Base-by-base conservation (phyloP, 2,329 filamentous ascomycete genomes). In the Fusarium pininemorale region DNA sequence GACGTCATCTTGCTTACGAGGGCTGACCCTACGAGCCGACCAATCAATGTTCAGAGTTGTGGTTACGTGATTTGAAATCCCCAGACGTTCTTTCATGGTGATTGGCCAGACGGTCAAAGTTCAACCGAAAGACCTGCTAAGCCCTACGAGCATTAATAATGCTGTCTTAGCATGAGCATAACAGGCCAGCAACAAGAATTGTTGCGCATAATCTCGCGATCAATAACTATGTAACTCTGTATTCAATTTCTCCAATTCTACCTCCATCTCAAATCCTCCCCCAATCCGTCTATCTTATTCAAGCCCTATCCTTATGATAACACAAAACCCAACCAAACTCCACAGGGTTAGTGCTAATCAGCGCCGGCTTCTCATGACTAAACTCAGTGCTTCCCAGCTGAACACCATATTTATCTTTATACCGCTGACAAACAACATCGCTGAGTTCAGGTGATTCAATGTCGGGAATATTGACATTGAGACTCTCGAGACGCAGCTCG, bases 341-440 rank as follows among this genome's bases (percentile, higher is more conserved):
- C 26, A 73, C 70, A 10, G 71, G 71, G 15, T 74, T 73, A n/a
- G 71, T 73, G n/a, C 57, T 68, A 5, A 73, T 45, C 6, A 67
- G 50, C 14, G 71, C 70, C 22, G 71, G 66, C 5, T 74, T 72
- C 5, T 32, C 62, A 18, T 74, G 39, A 0, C 35, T 56, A 15
- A 73, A 74, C 48, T 73, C 71, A 5, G 58, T 6, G 11, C 71
- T 74, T 1, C 71, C 71, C 20, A 71, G 57, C 39, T 72, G 71
- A 5, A 73, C 47, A 13, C 70, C 71, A n/a, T 72, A 72, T 47
- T 24, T 68, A 63, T 73, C 71, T 1, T 53, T 38, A n/a, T 73
- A 73, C 15, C 66, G n/a, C 50, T 73, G 71, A 22, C 71, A 73
- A 4, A 72, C 45, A 16, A 73, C 50, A 6, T 74, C 66, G 30